Conservation (phyloP, 768 basidiomycete species). For the Trametes gibbosa region DNA sequence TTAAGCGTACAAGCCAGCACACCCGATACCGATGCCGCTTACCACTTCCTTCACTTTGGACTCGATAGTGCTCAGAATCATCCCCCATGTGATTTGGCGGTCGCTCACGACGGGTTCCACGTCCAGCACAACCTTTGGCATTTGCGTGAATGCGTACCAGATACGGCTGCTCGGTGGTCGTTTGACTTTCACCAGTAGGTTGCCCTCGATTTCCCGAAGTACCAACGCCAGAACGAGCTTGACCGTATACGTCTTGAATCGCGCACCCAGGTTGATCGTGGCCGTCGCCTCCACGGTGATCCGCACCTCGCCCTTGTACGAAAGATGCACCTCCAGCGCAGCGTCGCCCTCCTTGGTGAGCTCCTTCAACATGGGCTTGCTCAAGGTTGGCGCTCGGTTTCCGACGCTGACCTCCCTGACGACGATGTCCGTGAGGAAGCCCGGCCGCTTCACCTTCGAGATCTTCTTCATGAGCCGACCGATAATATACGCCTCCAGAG, state of each 20-base stretch:
- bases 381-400: slow-evolving; percentile 77
- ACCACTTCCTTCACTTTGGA: slow-evolving; percentile 85
- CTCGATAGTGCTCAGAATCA: slow-evolving; percentile 90
- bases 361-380: slow-evolving; percentile 98
- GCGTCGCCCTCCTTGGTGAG: slow-evolving; percentile 93
- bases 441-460: slow-evolving; percentile 85
- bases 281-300: slow-evolving; percentile 90
- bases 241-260: slow-evolving; percentile 87
- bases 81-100: slow-evolving; percentile 89
- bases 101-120: slow-evolving; percentile 95
- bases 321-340: slow-evolving; percentile 79
- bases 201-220: slow-evolving; percentile 87
- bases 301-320: slow-evolving; percentile 83
- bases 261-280: slow-evolving; percentile 76
- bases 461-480: slow-evolving; percentile 90
- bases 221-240: slow-evolving; percentile 88
- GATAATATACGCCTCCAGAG: slow-evolving; percentile 82
- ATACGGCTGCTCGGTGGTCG: slow-evolving; percentile 93
- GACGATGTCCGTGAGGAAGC: slow-evolving; percentile 79
- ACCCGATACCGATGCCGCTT: slow-evolving; percentile 30
- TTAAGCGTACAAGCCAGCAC: not conserved
- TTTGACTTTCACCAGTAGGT: slow-evolving; percentile 85
- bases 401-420: slow-evolving; percentile 92
- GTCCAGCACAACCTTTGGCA: slow-evolving; percentile 82
- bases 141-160: slow-evolving; percentile 93